These are phyloP conservation scores for Epichloe festucae DNA, from an alignment of 2,329 filamentous ascomycete genomes.

Conservation along the genomic window DNA sequence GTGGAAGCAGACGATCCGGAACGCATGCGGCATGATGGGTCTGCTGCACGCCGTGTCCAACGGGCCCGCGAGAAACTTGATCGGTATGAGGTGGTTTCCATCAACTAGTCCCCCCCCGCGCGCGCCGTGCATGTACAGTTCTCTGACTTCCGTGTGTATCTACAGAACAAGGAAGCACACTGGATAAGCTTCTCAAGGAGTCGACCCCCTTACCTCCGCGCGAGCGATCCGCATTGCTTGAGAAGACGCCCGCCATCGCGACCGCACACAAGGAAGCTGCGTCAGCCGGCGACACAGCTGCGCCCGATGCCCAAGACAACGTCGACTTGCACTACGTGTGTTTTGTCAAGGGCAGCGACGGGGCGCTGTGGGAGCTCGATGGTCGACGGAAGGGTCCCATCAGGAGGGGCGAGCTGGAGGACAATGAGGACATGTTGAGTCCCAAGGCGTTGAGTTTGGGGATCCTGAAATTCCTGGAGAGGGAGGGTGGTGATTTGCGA, in stretches of 20 bases:
- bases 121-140: no score
- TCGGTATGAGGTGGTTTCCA: slow-evolving; percentile 27
- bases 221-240: slow-evolving; percentile 60
- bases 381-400: slow-evolving; percentile 46
- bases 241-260: slow-evolving; percentile 63
- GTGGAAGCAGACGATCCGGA: slow-evolving; percentile 91
- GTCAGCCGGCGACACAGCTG: slow-evolving; percentile 60
- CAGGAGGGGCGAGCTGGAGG: slow-evolving; percentile 38
- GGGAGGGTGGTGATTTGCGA: slow-evolving; percentile 41
- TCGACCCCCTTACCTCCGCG: slow-evolving; percentile 54
- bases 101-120: slow-evolving; percentile 5
- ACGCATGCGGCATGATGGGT: slow-evolving; percentile 86
- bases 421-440: slow-evolving; percentile 60
- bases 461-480: slow-evolving; percentile 41
- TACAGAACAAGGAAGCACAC: slow-evolving; percentile 36
- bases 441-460: slow-evolving; percentile 63
- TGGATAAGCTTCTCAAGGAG: slow-evolving; percentile 52
- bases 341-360: slow-evolving; percentile 66
- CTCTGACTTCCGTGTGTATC: neutral
- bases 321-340: slow-evolving; percentile 95
- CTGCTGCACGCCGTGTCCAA: slow-evolving; percentile 74
- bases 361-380: slow-evolving; percentile 49
- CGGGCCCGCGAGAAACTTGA: slow-evolving; percentile 51
- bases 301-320: slow-evolving; percentile 64
- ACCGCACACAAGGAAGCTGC: slow-evolving; percentile 69